phyloP scores from a whole-genome alignment of 73 alveolate genomes.

The Halteria grandinella region DNA sequence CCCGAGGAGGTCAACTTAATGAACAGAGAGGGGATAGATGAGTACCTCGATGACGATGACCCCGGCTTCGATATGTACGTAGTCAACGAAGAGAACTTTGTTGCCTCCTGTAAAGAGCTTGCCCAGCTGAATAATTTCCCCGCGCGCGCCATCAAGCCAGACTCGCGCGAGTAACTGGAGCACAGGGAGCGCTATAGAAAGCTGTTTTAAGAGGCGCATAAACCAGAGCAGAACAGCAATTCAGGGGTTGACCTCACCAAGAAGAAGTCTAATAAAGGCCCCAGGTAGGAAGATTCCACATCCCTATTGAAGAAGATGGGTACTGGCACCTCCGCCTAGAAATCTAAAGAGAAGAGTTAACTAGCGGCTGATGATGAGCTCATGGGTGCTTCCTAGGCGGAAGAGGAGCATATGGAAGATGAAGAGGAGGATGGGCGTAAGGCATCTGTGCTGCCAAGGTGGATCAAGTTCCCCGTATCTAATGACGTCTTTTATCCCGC shows the following conservation, averaged over 20 bases:
- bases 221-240: too few relatives aligned
- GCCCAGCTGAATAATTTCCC: slow-evolving; percentile 96
- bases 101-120: slow-evolving; percentile 88
- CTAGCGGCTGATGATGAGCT: too few relatives aligned
- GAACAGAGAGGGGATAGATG: slow-evolving; percentile 86
- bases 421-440: slow-evolving; percentile 59
- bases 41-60: slow-evolving; percentile 97
- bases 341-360: slow-evolving; percentile 34
- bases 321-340: slow-evolving; percentile 23
- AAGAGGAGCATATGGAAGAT: slow-evolving; percentile 17
- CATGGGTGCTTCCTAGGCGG: too few relatives aligned
- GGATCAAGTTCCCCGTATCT: slow-evolving; percentile 92
- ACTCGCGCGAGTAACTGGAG: slow-evolving; percentile 21
- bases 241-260: too few relatives aligned
- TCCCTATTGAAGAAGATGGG: slow-evolving; percentile 29
- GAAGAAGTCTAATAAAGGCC: too few relatives aligned
- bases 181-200: slow-evolving; percentile 62
- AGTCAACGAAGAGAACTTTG: slow-evolving; percentile 91
- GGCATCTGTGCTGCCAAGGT: slow-evolving; percentile 79
- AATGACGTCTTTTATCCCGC: slow-evolving; percentile 98
- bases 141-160: slow-evolving; percentile 87
- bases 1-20: slow-evolving; percentile 24
- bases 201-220: slow-evolving; percentile 50
- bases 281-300: too few relatives aligned
- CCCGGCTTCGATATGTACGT: slow-evolving; percentile 96